Evolutionary conservation across 1,284 basidiomycete genomes (phyloP), one percentile per base, ranked within the genome.

Genomic region (Cutaneotrichosporon cyanovorans): DNA sequence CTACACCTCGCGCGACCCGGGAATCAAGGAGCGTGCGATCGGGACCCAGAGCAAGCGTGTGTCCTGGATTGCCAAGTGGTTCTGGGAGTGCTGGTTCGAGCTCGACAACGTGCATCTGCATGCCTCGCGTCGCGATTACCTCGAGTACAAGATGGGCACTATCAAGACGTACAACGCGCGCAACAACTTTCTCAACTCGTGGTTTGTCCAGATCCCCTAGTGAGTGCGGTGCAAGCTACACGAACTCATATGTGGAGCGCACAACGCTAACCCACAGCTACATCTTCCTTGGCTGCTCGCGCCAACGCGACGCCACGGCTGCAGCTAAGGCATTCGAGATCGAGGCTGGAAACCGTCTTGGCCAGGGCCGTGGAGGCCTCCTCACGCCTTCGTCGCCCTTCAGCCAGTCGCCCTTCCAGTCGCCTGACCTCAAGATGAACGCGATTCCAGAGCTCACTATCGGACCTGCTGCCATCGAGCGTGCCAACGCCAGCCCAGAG

Each of bases 41-140:
- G 84, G 84, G 2, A 83, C 83, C 1, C 75, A 76, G 9, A 78
- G 77, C 57, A 81, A 84, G 45, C 78, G 83, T 52, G 83, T 83
- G 46, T 79, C 79, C 8, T 86, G 83, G 82, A 71, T 85, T 47
- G 78, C 78, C 33, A 77, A 84, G 11, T 83, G 83, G 81, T 88
- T 88, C 74, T 88, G 84, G 83, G 80, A 82, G 57, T 81, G 81
- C 39, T 84, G 82, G 84, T 87, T 87, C 66, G 81, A 84, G 55
- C 77, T 86, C 46, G 85, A 88, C 65, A 83, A 85, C 63, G 81
- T 86, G 45, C 76, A 81, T 49, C 63, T 88, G 1, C 81, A 83
- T 36, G 80, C 81, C 2, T 81, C 83, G 20, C 71, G 83, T 32
- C 73, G 83, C 39, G 80, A 83, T 51, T 87, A 87, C 65, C 75